Evolutionary conservation across 352 stramenopile species (phyloP).

Genomic region (Phytophthora pini): DNA sequence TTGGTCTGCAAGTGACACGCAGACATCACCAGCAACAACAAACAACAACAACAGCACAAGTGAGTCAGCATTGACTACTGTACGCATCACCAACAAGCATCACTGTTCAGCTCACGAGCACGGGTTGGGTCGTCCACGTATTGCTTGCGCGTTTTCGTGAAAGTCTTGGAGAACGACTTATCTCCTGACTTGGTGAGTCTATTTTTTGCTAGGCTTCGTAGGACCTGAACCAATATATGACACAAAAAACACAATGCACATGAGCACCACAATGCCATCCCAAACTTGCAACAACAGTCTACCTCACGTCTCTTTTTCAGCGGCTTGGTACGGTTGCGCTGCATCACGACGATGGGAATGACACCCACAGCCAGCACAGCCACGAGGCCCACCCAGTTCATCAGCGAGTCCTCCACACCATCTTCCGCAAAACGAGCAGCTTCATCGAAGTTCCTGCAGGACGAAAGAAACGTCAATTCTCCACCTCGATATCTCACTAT

Average conservation of each 20-base stretch:
- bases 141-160: conserved; percentile 53
- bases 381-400: conserved; percentile 75
- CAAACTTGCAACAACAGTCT: conserved; percentile 28
- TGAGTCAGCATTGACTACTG: conserved; percentile 2
- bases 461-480: conserved; percentile 3
- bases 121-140: conserved; percentile 57
- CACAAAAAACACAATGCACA: background rate
- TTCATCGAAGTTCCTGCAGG: conserved; percentile 77
- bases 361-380: conserved; percentile 60
- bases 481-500: background rate
- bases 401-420: conserved; percentile 72
- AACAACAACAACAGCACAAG: background rate
- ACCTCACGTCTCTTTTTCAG: conserved; percentile 81
- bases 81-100: background rate
- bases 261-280: conserved; percentile 1
- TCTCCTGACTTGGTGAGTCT: conserved; percentile 63
- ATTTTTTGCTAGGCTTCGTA: conserved; percentile 77
- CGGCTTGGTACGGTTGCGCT: conserved; percentile 74
- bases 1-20: conserved; percentile 23
- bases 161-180: conserved; percentile 52
- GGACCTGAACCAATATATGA: conserved; percentile 35
- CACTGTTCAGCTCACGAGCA: conserved; percentile 26
- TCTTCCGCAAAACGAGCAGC: conserved; percentile 69
- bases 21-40: conserved; percentile 3
- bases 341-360: conserved; percentile 73